Base-by-base conservation (phyloP, 2,329 filamentous ascomycete genomes). In the Parascedosporium putredinis region DNA sequence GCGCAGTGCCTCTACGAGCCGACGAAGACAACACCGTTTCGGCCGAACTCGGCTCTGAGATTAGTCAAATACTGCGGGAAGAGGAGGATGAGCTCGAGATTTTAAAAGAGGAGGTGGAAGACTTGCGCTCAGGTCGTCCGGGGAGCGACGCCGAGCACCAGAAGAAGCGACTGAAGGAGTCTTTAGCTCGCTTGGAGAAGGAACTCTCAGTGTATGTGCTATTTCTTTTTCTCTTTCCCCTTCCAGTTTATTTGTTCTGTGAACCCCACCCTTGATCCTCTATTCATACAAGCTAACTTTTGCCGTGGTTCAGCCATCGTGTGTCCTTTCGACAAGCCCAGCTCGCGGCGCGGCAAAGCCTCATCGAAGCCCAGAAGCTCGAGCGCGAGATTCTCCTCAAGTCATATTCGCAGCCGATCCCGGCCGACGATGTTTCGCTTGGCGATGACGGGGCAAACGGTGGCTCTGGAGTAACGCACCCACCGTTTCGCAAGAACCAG, bases 1-100 rank as follows among this genome's bases (percentile, higher is more conserved):
- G 77, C 14, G 76, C 76, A 2, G 69, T 78, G 42, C 74, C 77
- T 18, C 67, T 78, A 4, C 67, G 65, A 50, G 63, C 65, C 7
- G 67, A 69, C 47, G 70, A 73, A 18, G 75, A 76, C 46, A 69
- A 69, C 52, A 74, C 75, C 54, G 71, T 75, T 31, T 79, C 84
- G 50, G 64, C 83, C 18, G 89, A 95, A 66, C 76, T 96, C 29
- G 79, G 81, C 55, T 74, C 79, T 20, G 89, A 96, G 63, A 95
- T 96, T 55, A 82, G 84, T 56, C 81, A 87, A 59, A 77, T 78
- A 16, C 67, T 96, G 53, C 84, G 87, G 57, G 83, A 86, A 51
- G 79, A 86, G 46, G 83, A 94, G 58, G 88, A 94, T 54, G 88
- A 95, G 52, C 77, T 93, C 55, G 90, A 95, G 64, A 66, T 93